These are phyloP conservation scores for Daldinia vernicosa DNA, from an alignment of 495 filamentous ascomycete genomes.

Conservation along the genomic window DNA sequence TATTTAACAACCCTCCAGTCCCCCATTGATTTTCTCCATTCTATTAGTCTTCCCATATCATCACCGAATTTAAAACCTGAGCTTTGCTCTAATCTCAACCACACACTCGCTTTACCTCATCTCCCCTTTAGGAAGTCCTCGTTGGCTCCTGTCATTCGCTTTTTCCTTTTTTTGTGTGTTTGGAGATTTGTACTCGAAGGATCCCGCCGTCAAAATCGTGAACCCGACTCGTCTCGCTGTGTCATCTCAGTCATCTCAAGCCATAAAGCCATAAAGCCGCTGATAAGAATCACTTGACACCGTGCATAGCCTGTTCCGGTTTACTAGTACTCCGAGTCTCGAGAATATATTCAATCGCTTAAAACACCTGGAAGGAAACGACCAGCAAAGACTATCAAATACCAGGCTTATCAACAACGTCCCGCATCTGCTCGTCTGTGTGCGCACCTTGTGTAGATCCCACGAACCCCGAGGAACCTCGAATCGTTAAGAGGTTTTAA, in stretches of 20 bases:
- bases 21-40: conserved; percentile 48
- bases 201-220: conserved; percentile 35
- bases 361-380: conserved; percentile 47
- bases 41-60: conserved; percentile 45
- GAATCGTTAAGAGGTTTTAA: conserved; percentile 12
- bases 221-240: conserved; percentile 36
- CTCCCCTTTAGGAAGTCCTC: conserved; percentile 65
- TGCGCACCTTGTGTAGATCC: conserved; percentile 16
- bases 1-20: conserved; percentile 42
- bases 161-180: conserved; percentile 58
- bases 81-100: conserved; percentile 53
- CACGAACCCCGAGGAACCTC: conserved; percentile 20
- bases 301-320: conserved; percentile 32
- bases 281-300: conserved; percentile 37
- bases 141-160: conserved; percentile 72
- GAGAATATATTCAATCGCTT: conserved; percentile 51
- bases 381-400: conserved; percentile 32
- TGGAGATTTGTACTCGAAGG: conserved; percentile 51
- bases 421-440: conserved; percentile 10
- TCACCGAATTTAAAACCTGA: conserved; percentile 47
- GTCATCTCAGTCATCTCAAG: conserved; percentile 26
- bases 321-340: conserved; percentile 44
- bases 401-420: conserved; percentile 22
- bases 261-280: conserved; percentile 14
- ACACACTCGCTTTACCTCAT: conserved; percentile 61